phyloP scores from a whole-genome alignment of 2,329 filamentous ascomycete genomes.

The Claviceps citrina region DNA sequence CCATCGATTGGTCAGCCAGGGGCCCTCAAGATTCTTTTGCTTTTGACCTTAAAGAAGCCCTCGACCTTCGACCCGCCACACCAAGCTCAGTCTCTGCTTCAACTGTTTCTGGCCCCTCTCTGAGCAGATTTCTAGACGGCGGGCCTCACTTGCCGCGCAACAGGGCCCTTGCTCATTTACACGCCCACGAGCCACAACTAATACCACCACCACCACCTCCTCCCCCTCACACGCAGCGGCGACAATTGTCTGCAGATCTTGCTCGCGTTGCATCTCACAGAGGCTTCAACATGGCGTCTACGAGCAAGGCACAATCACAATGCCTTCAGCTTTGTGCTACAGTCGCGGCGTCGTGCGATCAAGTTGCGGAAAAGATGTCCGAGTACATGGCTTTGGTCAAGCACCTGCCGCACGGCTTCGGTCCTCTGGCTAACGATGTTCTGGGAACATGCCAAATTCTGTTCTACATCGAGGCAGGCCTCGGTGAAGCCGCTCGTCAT shows the following conservation, averaged over 20 bases:
- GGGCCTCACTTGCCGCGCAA: background rate
- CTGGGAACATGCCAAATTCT: slow-evolving; percentile 51
- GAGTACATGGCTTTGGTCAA: slow-evolving; percentile 46
- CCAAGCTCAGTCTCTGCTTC: slow-evolving; percentile 5
- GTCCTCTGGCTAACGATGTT: slow-evolving; percentile 47
- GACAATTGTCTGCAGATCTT: background rate
- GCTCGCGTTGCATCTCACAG: slow-evolving; percentile 1
- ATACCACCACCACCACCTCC: background rate
- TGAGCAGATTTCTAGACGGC: slow-evolving; percentile 2
- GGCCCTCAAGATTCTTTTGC: slow-evolving; percentile 2
- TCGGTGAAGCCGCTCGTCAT: slow-evolving; percentile 36
- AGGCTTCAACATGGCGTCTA: slow-evolving; percentile 6
- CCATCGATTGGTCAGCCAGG: slow-evolving; percentile 1
- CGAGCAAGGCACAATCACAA: slow-evolving; percentile 16
- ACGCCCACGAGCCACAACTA: background rate
- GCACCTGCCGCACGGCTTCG: slow-evolving; percentile 38
- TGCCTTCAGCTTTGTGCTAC: slow-evolving; percentile 35
- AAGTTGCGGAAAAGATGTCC: slow-evolving; percentile 48
- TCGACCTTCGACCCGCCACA: slow-evolving; percentile 3
- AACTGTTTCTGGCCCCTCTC: slow-evolving; percentile 1
- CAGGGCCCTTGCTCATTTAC: background rate
- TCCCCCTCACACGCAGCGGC: background rate
- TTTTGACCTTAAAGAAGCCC: slow-evolving; percentile 7
- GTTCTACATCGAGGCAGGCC: slow-evolving; percentile 52
- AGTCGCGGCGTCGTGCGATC: slow-evolving; percentile 45